A percentile compares a stretch with the other conserved stretches of the same genome.
These are phyloP conservation scores for Trametes pubescens DNA, from an alignment of 1,284 basidiomycete species.

Conservation along the genomic window DNA sequence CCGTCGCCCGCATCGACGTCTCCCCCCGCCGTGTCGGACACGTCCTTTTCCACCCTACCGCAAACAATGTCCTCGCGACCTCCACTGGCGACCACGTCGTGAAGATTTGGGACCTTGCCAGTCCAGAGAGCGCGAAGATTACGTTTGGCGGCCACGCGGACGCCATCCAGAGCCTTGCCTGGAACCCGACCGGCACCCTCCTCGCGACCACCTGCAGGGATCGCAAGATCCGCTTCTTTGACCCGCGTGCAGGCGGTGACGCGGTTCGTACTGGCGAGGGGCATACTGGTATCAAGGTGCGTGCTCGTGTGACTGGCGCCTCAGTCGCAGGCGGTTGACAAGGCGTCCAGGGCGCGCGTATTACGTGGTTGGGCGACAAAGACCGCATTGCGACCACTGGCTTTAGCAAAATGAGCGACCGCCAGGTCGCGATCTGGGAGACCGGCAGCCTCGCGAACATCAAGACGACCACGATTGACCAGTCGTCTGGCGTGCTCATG, in stretches of 20 bases:
- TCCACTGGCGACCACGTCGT: conserved; percentile 91
- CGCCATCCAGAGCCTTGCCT: conserved; percentile 87
- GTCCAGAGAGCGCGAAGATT: conserved; percentile 67
- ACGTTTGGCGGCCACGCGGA: conserved; percentile 85
- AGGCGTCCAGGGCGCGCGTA: conserved; percentile 68
- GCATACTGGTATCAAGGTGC: conserved; percentile 88
- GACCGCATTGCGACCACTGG: conserved; percentile 94
- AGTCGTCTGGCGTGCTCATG: conserved; percentile 94
- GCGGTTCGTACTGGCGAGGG: conserved; percentile 87
- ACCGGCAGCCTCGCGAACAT: conserved; percentile 74
- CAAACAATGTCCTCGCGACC: conserved; percentile 86
- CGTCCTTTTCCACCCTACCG: conserved; percentile 94
- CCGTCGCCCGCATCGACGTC: conserved; percentile 77
- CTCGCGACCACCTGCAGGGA: conserved; percentile 88
- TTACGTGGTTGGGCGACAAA: conserved; percentile 90
- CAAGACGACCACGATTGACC: conserved; percentile 84
- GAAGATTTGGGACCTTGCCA: conserved; percentile 91
- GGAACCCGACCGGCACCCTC: conserved; percentile 84
- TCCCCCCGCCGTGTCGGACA: conserved; percentile 92
- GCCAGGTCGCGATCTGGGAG: conserved; percentile 92
- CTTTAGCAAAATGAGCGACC: conserved; percentile 94
- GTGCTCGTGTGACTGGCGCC: conserved; percentile 13
- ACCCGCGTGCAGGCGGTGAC: conserved; percentile 82
- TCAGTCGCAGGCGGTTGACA: not conserved
- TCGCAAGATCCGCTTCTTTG: conserved; percentile 92